Conservation (phyloP, 73 alveolate species). For the Paramecium biaurelia region DNA sequence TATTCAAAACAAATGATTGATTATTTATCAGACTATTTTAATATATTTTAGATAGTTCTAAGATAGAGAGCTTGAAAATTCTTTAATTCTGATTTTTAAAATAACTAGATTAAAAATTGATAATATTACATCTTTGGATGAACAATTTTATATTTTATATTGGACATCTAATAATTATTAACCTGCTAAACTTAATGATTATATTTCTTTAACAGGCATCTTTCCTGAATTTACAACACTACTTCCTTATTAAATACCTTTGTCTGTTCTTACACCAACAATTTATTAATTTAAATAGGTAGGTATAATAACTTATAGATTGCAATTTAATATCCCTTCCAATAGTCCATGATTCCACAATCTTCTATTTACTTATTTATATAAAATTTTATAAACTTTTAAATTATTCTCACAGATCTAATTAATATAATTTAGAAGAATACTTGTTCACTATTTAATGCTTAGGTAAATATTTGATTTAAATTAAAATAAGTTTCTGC, state of each 20-base stretch:
- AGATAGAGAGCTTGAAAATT: conserved; percentile 4
- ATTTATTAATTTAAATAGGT: conserved; percentile 35
- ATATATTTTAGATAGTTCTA: background rate
- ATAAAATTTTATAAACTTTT: background rate
- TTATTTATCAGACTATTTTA: conserved; percentile 59
- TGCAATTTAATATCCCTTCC: conserved; percentile 32
- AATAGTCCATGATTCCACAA: conserved; percentile 58
- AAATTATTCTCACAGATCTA: background rate
- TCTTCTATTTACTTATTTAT: background rate
- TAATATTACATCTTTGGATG: background rate
- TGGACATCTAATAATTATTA: conserved; percentile 19
- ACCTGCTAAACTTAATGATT: conserved; percentile 1
- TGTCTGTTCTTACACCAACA: conserved; percentile 77
- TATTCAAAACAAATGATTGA: conserved; percentile 79
- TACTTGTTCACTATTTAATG: background rate
- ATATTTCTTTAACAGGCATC: conserved; percentile 1
- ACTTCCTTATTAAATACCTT: conserved; percentile 74
- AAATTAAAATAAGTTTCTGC: conserved; percentile 21
- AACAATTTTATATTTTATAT: background rate
- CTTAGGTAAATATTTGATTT: background rate
- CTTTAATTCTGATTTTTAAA: conserved; percentile 37
- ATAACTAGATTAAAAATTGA: background rate
- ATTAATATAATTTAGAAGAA: background rate
- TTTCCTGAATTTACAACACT: conserved; percentile 51
- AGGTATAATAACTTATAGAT: conserved; percentile 20